A percentile compares a stretch with the other conserved stretches of the same genome.
phyloP scores from a whole-genome alignment of 1,284 basidiomycete genomes.

The Ustilago tritici region DNA sequence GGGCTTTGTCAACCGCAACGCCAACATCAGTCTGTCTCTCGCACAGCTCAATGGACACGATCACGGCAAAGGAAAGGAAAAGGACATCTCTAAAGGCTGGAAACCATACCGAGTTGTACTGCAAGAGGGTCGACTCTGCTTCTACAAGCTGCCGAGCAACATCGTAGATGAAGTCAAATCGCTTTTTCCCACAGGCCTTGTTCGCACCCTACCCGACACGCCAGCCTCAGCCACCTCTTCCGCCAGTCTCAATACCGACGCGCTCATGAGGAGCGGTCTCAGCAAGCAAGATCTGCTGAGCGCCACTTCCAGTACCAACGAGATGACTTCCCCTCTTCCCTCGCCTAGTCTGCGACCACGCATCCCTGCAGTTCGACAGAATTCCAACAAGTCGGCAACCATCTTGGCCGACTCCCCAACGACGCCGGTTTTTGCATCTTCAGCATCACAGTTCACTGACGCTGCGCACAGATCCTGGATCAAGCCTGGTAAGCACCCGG shows the following conservation, averaged over 20 bases:
- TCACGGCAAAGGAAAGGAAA: constrained; percentile 50
- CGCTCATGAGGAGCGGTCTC: constrained; percentile 51
- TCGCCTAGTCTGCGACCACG: constrained; percentile 32
- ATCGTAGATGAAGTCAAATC: constrained; percentile 64
- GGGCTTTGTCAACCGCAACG: constrained; percentile 61
- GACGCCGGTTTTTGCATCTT: constrained; percentile 9
- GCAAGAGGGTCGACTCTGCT: constrained; percentile 59
- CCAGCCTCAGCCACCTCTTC: constrained; percentile 20
- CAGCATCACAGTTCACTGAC: background rate
- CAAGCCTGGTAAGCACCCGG: constrained; percentile 49
- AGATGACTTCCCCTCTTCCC: constrained; percentile 34
- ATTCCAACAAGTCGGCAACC: constrained; percentile 16
- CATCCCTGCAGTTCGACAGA: constrained; percentile 23
- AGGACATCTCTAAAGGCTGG: constrained; percentile 67
- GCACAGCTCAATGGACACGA: constrained; percentile 53
- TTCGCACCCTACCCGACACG: constrained; percentile 27
- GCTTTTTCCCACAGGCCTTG: constrained; percentile 51
- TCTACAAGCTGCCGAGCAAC: constrained; percentile 65
- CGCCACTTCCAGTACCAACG: constrained; percentile 53
- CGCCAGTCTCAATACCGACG: constrained; percentile 41
- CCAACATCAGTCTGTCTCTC: constrained; percentile 58
- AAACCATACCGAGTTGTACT: constrained; percentile 67
- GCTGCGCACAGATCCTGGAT: constrained; percentile 46
- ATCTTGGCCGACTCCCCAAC: constrained; percentile 2
- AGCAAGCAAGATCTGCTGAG: constrained; percentile 56